phyloP scores from a whole-genome alignment of 2,329 filamentous ascomycete genomes.

The Colletotrichum noveboracense region DNA sequence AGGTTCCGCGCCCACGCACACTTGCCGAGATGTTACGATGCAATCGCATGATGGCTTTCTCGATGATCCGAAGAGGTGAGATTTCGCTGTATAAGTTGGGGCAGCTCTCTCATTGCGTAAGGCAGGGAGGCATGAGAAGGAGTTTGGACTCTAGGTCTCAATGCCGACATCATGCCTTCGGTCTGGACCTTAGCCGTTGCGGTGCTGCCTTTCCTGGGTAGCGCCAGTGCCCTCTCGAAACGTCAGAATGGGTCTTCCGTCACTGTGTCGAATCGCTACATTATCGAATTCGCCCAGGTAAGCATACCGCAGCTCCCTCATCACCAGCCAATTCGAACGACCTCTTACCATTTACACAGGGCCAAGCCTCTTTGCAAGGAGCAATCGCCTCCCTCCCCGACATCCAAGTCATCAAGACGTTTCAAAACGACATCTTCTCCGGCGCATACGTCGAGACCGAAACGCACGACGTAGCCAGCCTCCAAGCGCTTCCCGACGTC shows the following conservation, averaged over 20 bases:
- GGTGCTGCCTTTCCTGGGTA: neutral
- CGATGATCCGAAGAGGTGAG: rapidly evolving
- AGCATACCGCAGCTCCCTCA: neutral
- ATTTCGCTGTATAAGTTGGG: neutral
- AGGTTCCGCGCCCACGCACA: neutral
- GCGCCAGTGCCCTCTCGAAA: neutral
- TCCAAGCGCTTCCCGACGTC: constrained; percentile 35
- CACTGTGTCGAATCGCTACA: neutral
- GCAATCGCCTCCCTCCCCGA: neutral
- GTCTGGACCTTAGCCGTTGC: neutral
- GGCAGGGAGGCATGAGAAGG: neutral
- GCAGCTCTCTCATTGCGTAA: neutral
- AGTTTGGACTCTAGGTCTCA: rapidly evolving
- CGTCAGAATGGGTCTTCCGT: neutral
- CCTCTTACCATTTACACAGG: neutral
- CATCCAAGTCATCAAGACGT: neutral
- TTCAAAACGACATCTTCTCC: constrained; percentile 34
- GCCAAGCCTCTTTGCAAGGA: neutral
- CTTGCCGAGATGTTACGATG: neutral
- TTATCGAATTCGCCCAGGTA: constrained; percentile 15
- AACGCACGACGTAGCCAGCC: constrained; percentile 36
- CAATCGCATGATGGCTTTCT: neutral
- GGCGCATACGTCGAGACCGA: constrained; percentile 37
- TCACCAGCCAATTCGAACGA: rapidly evolving
- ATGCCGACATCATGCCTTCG: neutral